A percentile compares a stretch with the other conserved stretches of the same genome.
Conservation (phyloP, 2,329 filamentous ascomycete species). For the Talaromyces sp. region DNA sequence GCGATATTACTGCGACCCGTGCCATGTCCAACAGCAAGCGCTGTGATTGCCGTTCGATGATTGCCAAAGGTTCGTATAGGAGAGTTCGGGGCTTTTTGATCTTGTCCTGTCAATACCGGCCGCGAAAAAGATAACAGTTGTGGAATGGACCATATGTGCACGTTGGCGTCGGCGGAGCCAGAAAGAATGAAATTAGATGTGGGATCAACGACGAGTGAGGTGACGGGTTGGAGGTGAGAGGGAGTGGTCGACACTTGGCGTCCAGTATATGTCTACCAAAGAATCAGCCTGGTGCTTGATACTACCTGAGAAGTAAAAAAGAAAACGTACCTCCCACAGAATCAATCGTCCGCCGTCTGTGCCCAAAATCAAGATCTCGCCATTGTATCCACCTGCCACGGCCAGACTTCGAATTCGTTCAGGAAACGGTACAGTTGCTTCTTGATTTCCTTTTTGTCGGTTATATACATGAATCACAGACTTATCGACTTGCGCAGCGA, state of each 20-base stretch:
- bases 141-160: constrained; percentile 86
- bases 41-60: constrained; percentile 56
- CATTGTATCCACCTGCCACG: constrained; percentile 61
- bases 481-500: constrained; percentile 87
- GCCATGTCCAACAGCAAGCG: constrained; percentile 61
- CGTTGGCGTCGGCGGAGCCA: constrained; percentile 67
- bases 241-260: constrained; percentile 44
- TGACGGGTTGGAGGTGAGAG: constrained; percentile 54
- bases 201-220: constrained; percentile 66
- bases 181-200: constrained; percentile 54
- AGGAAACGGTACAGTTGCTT: constrained; percentile 81
- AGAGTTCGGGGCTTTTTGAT: constrained; percentile 50
- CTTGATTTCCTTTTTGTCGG: constrained; percentile 76
- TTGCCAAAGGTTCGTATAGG: constrained; percentile 71
- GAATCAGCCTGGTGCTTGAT: constrained; percentile 12
- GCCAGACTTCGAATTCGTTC: constrained; percentile 79
- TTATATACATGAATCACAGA: constrained; percentile 91
- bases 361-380: constrained; percentile 67
- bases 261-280: constrained; percentile 40
- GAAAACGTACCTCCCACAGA: constrained; percentile 76
- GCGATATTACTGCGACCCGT: constrained; percentile 73
- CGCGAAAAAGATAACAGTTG: constrained; percentile 64
- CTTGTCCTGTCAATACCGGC: constrained; percentile 40
- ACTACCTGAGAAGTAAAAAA: background rate
- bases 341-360: constrained; percentile 82